Percentiles rank a stretch among this genome's conserved stretches.
Conservation (phyloP, 306 rosid species). For the Vigna trinervia region DNA sequence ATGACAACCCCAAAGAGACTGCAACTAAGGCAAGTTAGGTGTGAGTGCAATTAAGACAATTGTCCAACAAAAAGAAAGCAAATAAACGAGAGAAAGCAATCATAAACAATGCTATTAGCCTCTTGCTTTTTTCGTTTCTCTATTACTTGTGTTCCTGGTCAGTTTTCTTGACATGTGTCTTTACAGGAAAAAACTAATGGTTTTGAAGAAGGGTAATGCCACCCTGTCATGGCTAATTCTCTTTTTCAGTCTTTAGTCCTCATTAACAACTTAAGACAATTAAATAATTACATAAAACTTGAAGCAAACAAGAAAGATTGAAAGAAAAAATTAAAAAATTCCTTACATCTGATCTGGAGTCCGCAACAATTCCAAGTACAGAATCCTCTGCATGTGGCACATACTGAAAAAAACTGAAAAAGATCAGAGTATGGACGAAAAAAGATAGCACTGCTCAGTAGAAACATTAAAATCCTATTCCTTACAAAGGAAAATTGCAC, state of each 20-base stretch:
- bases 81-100: no score
- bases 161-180: not conserved
- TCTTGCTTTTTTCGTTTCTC: no score
- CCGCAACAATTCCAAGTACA: constrained; percentile 86
- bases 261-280: constrained; percentile 18
- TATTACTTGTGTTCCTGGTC: no score
- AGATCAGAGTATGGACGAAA: constrained; percentile 8
- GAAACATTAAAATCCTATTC: constrained; percentile 5
- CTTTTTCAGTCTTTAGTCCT: constrained; percentile 7
- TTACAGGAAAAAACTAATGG: constrained; percentile 3
- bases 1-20: no score
- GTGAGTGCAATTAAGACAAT: no score
- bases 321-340: constrained; percentile 26
- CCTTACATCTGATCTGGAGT: constrained; percentile 89
- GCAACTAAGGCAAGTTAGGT: no score
- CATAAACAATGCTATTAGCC: no score
- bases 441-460: not conserved
- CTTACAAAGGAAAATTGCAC: not conserved
- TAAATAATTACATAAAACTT: constrained; percentile 18
- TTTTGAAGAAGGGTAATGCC: constrained; percentile 7
- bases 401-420: constrained; percentile 62
- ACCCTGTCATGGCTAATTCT: not conserved
- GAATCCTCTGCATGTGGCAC: constrained; percentile 87
- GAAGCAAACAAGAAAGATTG: not conserved
- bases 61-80: no score